Evolutionary conservation across 1,284 basidiomycete genomes (phyloP), one percentile per base, ranked within the genome.

Genomic region (Hemileia vastatrix): DNA sequence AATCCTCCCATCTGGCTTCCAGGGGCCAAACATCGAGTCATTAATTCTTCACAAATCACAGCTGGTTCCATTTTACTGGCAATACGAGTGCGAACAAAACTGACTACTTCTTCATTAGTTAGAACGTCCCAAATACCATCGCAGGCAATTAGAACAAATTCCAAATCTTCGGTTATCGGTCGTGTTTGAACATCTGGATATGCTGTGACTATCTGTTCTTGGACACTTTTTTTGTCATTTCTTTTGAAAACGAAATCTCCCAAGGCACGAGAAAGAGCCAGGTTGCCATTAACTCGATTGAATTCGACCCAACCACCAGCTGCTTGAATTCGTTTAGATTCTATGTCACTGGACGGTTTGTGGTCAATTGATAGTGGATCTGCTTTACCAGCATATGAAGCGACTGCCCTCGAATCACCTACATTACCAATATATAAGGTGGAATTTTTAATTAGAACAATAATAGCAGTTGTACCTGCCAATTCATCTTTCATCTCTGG

Each of bases 211-310:
- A 94, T 87, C 77, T 98, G 94, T 63, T 85, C 83, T 77, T 97
- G 93, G n/a, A 92, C 84, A 24, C 83, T 78, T 15, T 97, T 77
- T 11, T 83, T 78, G 56, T 83, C 82, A 74, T 93, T 94, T 78
- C 93, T 92, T 82, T 98, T 98, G 82, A 96, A 98, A 71, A 96
- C 91, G 74, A 98, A 97, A 76, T 98, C 94, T 61, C 94, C 94
- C 27, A 98, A 81, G 1, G 95, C 94, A 70, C 94, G 82, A 18
- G 93, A 94, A 47, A 98, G 79, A 0, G 94, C 93, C 61, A 98
- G 84, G 75, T 98, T 98, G 66, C 95, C 94, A 76, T 98, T 98
- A 45, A 98, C 94, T 63, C 95, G 87, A 47, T 91, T 92, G 76
- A 86, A 96, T 76, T 97, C 93, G 67, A 98, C 87, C 72, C 90